Conservation (phyloP, 257 asterid genomes). For the Plantago ovata region DNA sequence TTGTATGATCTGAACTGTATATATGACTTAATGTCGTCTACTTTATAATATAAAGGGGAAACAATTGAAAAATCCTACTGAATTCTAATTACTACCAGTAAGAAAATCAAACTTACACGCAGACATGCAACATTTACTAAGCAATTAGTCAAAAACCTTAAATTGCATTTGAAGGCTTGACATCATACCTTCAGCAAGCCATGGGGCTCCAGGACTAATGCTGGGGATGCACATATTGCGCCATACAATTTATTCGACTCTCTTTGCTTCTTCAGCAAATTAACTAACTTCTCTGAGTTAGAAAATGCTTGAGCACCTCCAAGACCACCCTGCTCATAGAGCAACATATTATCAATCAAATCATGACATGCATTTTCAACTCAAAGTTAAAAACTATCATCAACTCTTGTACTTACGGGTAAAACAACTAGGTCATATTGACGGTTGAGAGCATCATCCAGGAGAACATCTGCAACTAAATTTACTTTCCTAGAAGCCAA, state of each 20-base stretch:
- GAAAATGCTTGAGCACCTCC: slow-evolving; percentile 96
- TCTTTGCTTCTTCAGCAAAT: slow-evolving; percentile 72
- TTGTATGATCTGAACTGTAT: too few relatives aligned
- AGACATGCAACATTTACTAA: too few relatives aligned
- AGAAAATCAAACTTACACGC: too few relatives aligned
- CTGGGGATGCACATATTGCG: slow-evolving; percentile 98
- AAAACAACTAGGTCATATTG: slow-evolving; percentile 80
- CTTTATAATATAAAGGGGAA: too few relatives aligned
- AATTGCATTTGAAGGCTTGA: not conserved
- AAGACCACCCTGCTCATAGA: slow-evolving; percentile 70
- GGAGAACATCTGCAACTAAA: slow-evolving; percentile 77
- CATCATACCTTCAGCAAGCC: slow-evolving; percentile 72
- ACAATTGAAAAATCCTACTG: too few relatives aligned
- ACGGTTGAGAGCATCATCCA: slow-evolving; percentile 55
- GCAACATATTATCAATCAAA: slow-evolving; percentile 7
- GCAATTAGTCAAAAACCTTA: not conserved
- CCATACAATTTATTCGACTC: slow-evolving; percentile 67
- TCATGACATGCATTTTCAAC: not conserved
- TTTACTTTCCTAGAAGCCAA: slow-evolving; percentile 89
- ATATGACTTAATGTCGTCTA: too few relatives aligned
- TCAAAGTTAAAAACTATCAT: not conserved
- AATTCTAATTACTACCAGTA: too few relatives aligned
- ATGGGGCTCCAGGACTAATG: slow-evolving; percentile 79
- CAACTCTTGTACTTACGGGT: slow-evolving; percentile 51
- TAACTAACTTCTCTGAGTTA: slow-evolving; percentile 62